Conservation (phyloP, 805 yeast species). For the Saturnispora kantuleensis region DNA sequence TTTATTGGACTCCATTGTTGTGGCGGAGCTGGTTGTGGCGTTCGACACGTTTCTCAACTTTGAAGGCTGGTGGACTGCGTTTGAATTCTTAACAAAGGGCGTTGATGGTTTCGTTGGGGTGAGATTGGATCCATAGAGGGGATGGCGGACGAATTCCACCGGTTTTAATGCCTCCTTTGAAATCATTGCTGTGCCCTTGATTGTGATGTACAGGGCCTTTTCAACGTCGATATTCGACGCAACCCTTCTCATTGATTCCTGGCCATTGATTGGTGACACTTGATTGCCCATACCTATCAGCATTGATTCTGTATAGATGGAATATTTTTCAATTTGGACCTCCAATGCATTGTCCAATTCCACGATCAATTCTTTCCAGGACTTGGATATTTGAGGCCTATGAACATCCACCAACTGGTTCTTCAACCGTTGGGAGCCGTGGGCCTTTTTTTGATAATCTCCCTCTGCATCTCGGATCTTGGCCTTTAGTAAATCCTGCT, state of each 20-base stretch:
- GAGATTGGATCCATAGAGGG: conserved; percentile 36
- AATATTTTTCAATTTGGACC: conserved; percentile 78
- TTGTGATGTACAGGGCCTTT: conserved; percentile 63
- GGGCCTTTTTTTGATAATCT: conserved; percentile 74
- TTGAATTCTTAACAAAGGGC: background rate
- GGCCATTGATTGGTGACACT: conserved; percentile 57
- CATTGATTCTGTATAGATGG: conserved; percentile 78
- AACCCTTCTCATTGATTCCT: conserved; percentile 56
- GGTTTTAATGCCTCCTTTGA: conserved; percentile 41
- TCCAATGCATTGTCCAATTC: conserved; percentile 88
- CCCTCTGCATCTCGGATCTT: conserved; percentile 79
- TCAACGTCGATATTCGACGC: conserved; percentile 79
- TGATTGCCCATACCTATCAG: conserved; percentile 79
- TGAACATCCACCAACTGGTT: conserved; percentile 60
- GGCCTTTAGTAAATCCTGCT: conserved; percentile 76
- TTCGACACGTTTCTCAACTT: conserved; percentile 6
- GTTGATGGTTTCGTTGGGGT: background rate
- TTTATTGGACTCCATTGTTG: conserved; percentile 6
- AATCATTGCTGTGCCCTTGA: conserved; percentile 27
- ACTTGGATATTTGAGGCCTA: conserved; percentile 68
- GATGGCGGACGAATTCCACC: conserved; percentile 63
- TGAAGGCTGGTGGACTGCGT: conserved; percentile 5
- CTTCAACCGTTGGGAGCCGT: conserved; percentile 60
- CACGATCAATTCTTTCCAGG: conserved; percentile 64
- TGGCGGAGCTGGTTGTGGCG: background rate